Conservation (phyloP, 2,329 filamentous ascomycete genomes). For the Neofusicoccum parvum region DNA sequence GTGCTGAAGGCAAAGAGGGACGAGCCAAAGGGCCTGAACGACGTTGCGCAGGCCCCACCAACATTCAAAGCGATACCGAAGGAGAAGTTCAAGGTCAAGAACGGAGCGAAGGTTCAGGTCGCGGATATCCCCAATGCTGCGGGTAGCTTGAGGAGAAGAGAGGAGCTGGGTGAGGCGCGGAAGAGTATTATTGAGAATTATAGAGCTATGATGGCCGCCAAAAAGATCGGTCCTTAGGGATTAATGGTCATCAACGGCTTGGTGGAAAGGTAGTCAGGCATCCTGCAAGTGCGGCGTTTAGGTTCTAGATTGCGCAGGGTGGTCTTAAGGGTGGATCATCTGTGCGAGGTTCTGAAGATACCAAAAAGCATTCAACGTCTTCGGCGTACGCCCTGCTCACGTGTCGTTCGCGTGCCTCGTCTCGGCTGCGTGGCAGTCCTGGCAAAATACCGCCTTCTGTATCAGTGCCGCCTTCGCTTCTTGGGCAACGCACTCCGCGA, state of each 20-base stretch:
- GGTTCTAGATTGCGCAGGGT: background rate
- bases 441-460: too few species aligned
- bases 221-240: background rate
- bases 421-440: background rate
- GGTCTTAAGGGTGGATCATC: background rate
- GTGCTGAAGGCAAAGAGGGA: constrained; percentile 60
- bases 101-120: constrained; percentile 67
- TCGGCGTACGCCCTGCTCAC: background rate
- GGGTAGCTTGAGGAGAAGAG: constrained; percentile 71
- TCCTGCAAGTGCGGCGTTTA: background rate
- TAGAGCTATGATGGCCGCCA: constrained; percentile 39
- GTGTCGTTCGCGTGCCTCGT: background rate
- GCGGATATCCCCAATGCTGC: constrained; percentile 68
- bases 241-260: background rate
- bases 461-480: too few species aligned
- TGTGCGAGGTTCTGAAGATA: background rate
- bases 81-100: constrained; percentile 66
- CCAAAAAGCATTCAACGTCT: background rate
- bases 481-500: too few species aligned
- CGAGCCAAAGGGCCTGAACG: constrained; percentile 52
- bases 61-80: constrained; percentile 64
- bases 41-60: constrained; percentile 75
- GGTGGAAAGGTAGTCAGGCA: background rate
- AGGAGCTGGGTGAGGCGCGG: constrained; percentile 71
- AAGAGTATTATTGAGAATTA: constrained; percentile 74